Conservation (phyloP, 805 yeast species). For the Suhomyces tanzawaensis region DNA sequence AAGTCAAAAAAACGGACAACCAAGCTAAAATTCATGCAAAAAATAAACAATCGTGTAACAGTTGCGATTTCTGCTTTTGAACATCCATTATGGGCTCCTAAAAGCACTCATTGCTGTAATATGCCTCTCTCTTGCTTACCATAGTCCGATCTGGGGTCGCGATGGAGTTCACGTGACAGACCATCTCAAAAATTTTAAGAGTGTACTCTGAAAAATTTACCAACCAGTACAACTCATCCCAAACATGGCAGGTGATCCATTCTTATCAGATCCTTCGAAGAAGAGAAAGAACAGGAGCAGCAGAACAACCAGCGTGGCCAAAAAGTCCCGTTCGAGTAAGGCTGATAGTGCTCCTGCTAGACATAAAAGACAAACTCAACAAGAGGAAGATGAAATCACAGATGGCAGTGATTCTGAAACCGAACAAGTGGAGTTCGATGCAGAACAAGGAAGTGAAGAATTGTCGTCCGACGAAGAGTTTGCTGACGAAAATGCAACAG, state of each 20-base stretch:
- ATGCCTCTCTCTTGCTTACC: too few relatives aligned
- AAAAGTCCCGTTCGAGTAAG: conserved; percentile 13
- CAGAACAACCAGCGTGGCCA: conserved; percentile 20
- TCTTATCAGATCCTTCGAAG: conserved; percentile 58
- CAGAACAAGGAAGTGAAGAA: conserved; percentile 35
- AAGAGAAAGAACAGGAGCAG: conserved; percentile 45
- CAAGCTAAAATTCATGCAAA: too few relatives aligned
- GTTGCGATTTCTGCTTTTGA: too few relatives aligned
- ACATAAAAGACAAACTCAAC: conserved; percentile 10
- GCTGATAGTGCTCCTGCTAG: conserved; percentile 4
- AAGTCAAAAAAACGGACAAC: too few relatives aligned
- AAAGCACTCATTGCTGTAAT: too few relatives aligned
- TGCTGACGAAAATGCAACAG: conserved; percentile 79
- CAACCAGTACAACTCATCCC: background rate
- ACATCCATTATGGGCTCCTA: too few relatives aligned
- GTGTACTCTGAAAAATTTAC: conserved; percentile 8
- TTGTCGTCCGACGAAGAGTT: conserved; percentile 70
- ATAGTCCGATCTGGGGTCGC: too few relatives aligned
- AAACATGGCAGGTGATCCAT: conserved; percentile 57
- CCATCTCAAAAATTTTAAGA: conserved; percentile 6
- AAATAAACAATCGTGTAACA: too few relatives aligned
- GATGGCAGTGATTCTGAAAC: conserved; percentile 8
- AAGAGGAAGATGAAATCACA: conserved; percentile 52
- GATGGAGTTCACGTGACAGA: conserved; percentile 3
- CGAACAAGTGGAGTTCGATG: conserved; percentile 22